Evolutionary conservation across 139 green algal species (phyloP), one percentile per base, ranked within the genome.

Genomic region (Coccomyxa sp.): DNA sequence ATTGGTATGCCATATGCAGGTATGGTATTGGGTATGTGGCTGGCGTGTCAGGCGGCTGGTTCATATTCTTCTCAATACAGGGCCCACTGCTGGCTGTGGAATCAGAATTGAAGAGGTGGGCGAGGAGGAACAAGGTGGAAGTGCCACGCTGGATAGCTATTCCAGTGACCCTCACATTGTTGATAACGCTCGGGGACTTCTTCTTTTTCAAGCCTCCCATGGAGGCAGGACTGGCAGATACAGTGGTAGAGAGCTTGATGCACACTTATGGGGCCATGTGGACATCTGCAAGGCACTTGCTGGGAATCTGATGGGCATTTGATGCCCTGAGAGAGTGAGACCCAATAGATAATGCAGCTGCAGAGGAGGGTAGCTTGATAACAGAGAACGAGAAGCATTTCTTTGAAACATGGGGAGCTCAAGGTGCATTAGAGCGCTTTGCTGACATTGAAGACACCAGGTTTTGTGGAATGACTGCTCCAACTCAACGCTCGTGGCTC

Each of bases 21-120:
- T 51, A 51, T 51, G 38, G 38, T 3, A 51, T 51, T 51, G 38
- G 38, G 7, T 27, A 10, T 13, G 32, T 68, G 25, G 31, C 82
- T 25, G 0, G 11, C 23, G 77, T 67, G 67, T 82, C 76, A 21
- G 32, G 38, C 30, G 67, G 31, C 66, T 80, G 82, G 77, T 38
- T 84, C 51, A 31, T 87, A 1, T 89, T 89, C 67, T 82, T 82
- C 77, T 45, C 23, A 3, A 15, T 83, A 31, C 80, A 83, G 67
- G 80, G 67, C 13, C 80, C 80, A n/a, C 17, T 83, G n/a, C n/a
- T 83, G 45, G 18, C 58, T 18, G 32, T 68, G 80, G 80, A 83
- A 38, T 57, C 13, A 17, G 28, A n/a, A 1, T 15, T 79, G n/a
- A 60, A 58, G 67, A 60, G 58, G 27, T 67, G 60, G 51, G 60